Percentiles rank a stretch among this genome's conserved stretches.
phyloP scores from a whole-genome alignment of 768 basidiomycete genomes.

The Boletus subparvulus region DNA sequence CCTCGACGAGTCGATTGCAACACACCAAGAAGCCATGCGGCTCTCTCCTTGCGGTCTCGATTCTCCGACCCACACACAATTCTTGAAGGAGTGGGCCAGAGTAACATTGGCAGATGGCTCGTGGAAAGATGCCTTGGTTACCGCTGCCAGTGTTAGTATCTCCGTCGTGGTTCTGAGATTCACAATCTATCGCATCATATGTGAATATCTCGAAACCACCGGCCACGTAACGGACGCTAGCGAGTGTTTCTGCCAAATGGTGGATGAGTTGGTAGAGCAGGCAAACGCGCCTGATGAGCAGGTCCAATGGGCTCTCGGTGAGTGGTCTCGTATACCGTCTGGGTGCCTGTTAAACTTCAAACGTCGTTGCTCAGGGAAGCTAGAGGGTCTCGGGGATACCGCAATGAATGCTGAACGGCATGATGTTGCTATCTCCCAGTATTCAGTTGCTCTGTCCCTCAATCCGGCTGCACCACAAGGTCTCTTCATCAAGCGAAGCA shows the following conservation, averaged over 20 bases:
- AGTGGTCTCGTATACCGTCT: not conserved
- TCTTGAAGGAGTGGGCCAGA: not conserved
- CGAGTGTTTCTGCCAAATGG: not conserved
- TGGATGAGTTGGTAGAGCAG: not conserved
- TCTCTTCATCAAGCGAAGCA: too few relatives aligned
- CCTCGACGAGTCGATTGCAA: slow-evolving; percentile 18
- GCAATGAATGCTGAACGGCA: too few relatives aligned
- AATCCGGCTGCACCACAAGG: too few relatives aligned
- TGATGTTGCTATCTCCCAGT: too few relatives aligned
- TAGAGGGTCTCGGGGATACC: not conserved
- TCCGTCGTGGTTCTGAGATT: not conserved
- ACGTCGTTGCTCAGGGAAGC: not conserved
- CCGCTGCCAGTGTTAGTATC: not conserved
- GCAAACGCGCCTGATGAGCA: not conserved
- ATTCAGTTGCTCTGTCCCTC: too few relatives aligned
- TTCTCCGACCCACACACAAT: not conserved
- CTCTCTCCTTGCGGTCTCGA: not conserved
- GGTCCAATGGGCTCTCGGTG: not conserved
- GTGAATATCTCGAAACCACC: not conserved
- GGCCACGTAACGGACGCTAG: not conserved
- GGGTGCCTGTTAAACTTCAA: not conserved
- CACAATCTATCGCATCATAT: not conserved
- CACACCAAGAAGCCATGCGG: not conserved
- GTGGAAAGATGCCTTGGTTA: not conserved
- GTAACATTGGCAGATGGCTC: not conserved